Percentiles rank a stretch among this genome's conserved stretches.
phyloP scores from a whole-genome alignment of 257 asterid genomes.

The Salvia rosmarinus region DNA sequence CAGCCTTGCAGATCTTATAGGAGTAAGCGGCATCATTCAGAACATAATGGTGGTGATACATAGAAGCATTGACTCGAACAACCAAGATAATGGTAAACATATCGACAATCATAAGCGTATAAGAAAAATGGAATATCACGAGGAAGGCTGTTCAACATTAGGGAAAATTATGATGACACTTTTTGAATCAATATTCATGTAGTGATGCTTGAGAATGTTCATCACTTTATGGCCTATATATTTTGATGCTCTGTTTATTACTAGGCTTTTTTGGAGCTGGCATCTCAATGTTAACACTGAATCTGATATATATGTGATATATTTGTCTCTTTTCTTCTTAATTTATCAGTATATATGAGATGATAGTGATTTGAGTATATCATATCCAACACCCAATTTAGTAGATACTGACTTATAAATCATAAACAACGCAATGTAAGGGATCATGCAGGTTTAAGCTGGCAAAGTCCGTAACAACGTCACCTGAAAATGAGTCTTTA shows the following conservation, averaged over 20 bases:
- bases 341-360: no score
- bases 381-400: no score
- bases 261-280: no score
- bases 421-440: no score
- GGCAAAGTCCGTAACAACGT: no score
- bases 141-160: background rate
- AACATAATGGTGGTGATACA: slow-evolving; percentile 28
- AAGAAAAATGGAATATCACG: background rate
- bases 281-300: no score
- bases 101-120: background rate
- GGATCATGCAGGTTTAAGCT: no score
- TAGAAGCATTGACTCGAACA: slow-evolving; percentile 26
- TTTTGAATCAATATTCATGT: background rate
- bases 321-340: no score
- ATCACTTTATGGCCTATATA: background rate
- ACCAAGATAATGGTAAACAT: slow-evolving; percentile 22
- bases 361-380: no score
- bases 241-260: background rate
- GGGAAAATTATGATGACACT: slow-evolving; percentile 1
- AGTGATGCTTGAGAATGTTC: background rate
- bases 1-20: slow-evolving; percentile 19
- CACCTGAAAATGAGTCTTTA: no score
- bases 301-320: no score
- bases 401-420: no score
- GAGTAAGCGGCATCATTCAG: slow-evolving; percentile 21